phyloP scores from a whole-genome alignment of 495 filamentous ascomycete genomes.

The Glonium stellatum region DNA sequence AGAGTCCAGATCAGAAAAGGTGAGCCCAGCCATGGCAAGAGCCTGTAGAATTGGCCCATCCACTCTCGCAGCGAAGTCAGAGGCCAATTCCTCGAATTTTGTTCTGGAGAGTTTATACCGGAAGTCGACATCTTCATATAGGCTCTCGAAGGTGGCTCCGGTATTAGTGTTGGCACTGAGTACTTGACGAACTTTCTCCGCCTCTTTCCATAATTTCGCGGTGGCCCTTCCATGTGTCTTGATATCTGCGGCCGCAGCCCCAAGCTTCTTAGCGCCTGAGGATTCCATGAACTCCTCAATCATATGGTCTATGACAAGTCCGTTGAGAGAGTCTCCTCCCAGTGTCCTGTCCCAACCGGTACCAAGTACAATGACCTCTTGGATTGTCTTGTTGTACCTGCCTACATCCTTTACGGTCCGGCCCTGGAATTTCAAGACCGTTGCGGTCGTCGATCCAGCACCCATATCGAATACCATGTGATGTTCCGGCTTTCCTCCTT shows the following conservation, averaged over 20 bases:
- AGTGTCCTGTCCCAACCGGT: slow-evolving; percentile 82
- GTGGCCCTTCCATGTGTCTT: slow-evolving; percentile 73
- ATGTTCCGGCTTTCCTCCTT: slow-evolving; percentile 82
- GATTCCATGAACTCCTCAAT: slow-evolving; percentile 66
- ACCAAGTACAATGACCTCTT: slow-evolving; percentile 83
- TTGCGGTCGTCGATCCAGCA: slow-evolving; percentile 94
- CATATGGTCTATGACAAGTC: slow-evolving; percentile 82
- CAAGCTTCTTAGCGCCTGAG: slow-evolving; percentile 60
- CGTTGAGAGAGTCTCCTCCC: slow-evolving; percentile 84
- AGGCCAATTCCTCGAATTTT: slow-evolving; percentile 76
- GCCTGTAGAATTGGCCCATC: slow-evolving; percentile 64
- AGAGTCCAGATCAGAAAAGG: slow-evolving; percentile 72
- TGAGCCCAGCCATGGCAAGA: slow-evolving; percentile 62
- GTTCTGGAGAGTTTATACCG: slow-evolving; percentile 79
- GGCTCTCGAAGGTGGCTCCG: slow-evolving; percentile 69
- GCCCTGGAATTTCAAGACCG: slow-evolving; percentile 82
- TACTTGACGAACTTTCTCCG: slow-evolving; percentile 79
- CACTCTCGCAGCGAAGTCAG: slow-evolving; percentile 60
- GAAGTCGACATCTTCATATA: slow-evolving; percentile 90
- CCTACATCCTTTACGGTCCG: slow-evolving; percentile 85
- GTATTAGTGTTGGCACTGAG: slow-evolving; percentile 90
- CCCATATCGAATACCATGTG: slow-evolving; percentile 98
- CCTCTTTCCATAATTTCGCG: slow-evolving; percentile 84
- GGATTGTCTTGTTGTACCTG: slow-evolving; percentile 91
- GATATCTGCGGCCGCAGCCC: slow-evolving; percentile 52